These are phyloP conservation scores for Cinnamomum chago DNA, from an alignment of 164 flowering plant species.

Conservation along the genomic window DNA sequence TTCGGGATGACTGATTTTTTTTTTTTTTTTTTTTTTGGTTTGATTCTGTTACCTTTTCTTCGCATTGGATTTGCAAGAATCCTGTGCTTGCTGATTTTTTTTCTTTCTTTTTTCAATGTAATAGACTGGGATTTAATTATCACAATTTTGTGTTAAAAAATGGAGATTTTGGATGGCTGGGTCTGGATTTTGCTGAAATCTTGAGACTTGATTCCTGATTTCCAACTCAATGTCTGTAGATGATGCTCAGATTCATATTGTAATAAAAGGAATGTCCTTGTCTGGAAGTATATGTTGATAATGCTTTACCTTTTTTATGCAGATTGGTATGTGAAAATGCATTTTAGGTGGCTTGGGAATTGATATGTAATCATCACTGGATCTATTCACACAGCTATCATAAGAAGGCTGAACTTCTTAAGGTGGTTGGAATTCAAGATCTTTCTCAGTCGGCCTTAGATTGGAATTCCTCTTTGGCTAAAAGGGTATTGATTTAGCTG, in stretches of 20 bases:
- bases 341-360: background rate
- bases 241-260: background rate
- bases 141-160: no score
- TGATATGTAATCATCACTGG: background rate
- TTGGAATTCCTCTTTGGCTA: background rate
- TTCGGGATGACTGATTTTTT: no score
- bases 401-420: no score
- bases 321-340: background rate
- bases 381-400: background rate
- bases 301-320: background rate
- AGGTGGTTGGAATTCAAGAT: background rate
- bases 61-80: no score
- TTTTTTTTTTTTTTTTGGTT: no score
- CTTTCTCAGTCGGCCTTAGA: background rate
- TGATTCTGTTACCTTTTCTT: no score
- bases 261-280: background rate
- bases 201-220: background rate
- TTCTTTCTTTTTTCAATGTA: no score
- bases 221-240: background rate
- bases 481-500: background rate
- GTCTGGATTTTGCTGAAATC: background rate
- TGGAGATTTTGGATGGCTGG: background rate
- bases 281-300: background rate
- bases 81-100: no score
- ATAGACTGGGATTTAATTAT: no score